Evolutionary conservation across 345 rosid genomes (phyloP).

Genomic region (Arabidopsis suecica): DNA sequence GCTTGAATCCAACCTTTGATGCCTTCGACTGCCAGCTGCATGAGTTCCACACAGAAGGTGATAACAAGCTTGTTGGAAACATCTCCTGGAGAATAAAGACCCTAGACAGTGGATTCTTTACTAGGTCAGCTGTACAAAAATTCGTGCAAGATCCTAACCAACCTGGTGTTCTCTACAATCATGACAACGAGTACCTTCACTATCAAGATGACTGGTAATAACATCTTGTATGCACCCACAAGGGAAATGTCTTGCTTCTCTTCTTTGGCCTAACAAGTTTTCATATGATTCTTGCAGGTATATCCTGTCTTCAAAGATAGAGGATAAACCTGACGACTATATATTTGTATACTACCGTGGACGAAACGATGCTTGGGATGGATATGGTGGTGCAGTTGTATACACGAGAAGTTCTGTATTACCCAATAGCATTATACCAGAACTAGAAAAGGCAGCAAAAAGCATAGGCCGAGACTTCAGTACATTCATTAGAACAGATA

Average conservation of each 20-base stretch:
- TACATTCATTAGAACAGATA: constrained; percentile 70
- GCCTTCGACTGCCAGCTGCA: constrained; percentile 86
- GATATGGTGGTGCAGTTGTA: constrained; percentile 94
- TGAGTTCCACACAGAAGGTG: constrained; percentile 74
- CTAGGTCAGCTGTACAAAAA: constrained; percentile 66
- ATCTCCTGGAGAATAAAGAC: constrained; percentile 83
- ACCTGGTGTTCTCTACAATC: constrained; percentile 83
- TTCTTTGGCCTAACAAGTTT: background rate
- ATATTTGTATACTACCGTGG: constrained; percentile 88
- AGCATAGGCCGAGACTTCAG: constrained; percentile 82
- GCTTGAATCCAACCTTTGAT: constrained; percentile 92
- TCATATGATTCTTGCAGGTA: constrained; percentile 60
- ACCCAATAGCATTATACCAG: constrained; percentile 77
- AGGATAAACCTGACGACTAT: constrained; percentile 75
- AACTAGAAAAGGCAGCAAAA: constrained; percentile 79
- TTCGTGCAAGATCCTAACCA: constrained; percentile 80
- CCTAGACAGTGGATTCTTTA: constrained; percentile 78
- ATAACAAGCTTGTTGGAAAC: constrained; percentile 77
- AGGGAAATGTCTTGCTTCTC: background rate
- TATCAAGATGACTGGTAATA: constrained; percentile 95
- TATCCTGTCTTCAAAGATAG: constrained; percentile 76
- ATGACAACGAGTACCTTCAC: constrained; percentile 90
- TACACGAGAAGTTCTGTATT: constrained; percentile 83
- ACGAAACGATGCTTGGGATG: constrained; percentile 97
- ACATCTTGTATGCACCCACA: background rate